phyloP scores from a whole-genome alignment of 192 early-diverging fungal genomes.

The Kickxella alabastrina region DNA sequence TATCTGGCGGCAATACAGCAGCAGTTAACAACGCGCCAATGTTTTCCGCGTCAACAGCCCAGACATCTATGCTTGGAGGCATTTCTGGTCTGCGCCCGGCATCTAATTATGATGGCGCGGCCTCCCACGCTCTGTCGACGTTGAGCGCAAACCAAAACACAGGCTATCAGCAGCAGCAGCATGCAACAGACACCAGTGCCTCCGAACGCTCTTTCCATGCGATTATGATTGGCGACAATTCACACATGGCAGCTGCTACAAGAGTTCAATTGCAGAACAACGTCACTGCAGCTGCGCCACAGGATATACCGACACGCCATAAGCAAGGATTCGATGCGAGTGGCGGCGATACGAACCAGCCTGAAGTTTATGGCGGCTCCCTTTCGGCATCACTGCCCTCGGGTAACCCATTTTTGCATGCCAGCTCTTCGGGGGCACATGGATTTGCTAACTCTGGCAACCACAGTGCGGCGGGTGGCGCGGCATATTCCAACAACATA shows the following conservation, averaged over 20 bases:
- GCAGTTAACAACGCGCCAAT: constrained; percentile 1
- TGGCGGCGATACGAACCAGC: constrained; percentile 5
- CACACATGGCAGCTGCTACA: constrained; percentile 10
- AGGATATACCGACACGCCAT: constrained; percentile 12
- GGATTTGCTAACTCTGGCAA: not conserved
- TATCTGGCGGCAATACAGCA: not conserved
- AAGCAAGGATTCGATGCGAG: constrained; percentile 24
- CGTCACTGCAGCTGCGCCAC: constrained; percentile 2
- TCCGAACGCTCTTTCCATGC: constrained; percentile 47
- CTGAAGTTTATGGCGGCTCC: constrained; percentile 13
- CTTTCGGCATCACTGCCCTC: constrained; percentile 36
- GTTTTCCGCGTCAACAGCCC: constrained; percentile 10
- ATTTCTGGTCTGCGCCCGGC: constrained; percentile 13
- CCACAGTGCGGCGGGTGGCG: not conserved
- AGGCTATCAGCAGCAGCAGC: constrained; percentile 10
- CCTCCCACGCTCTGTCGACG: not conserved
- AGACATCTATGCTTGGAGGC: constrained; percentile 15
- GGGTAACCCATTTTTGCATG: constrained; percentile 19
- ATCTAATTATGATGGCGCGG: constrained; percentile 20
- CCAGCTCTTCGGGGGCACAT: not conserved
- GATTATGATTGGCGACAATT: constrained; percentile 44
- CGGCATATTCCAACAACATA: not conserved
- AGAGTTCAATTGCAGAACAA: no score
- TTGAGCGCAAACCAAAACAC: no score
- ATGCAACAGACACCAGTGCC: constrained; percentile 15